Conservation (phyloP, 306 rosid genomes). For the Cicer bijugum region DNA sequence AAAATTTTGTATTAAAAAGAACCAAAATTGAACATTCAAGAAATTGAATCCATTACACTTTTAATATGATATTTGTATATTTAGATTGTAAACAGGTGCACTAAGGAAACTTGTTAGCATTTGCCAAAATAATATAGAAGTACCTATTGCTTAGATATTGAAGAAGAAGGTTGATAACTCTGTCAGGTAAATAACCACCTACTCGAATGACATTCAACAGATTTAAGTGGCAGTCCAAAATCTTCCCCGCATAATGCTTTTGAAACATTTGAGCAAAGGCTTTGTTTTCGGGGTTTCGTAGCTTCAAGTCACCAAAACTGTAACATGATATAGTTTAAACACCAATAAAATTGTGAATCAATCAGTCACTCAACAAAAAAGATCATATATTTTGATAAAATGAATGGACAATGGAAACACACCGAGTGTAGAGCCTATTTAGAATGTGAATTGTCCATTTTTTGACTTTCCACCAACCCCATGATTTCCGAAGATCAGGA, state of each 20-base stretch:
- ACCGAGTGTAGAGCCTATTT: constrained; percentile 92
- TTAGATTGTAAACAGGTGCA: too few species aligned
- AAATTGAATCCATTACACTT: too few species aligned
- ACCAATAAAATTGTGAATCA: constrained; percentile 12
- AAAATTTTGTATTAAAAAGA: too few species aligned
- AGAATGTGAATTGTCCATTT: constrained; percentile 95
- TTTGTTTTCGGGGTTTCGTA: constrained; percentile 73
- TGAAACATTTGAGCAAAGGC: constrained; percentile 89
- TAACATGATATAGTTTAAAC: constrained; percentile 26
- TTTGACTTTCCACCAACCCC: constrained; percentile 99
- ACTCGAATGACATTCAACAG: constrained; percentile 56
- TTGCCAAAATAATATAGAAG: neutral
- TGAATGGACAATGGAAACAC: constrained; percentile 24
- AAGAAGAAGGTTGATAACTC: constrained; percentile 89
- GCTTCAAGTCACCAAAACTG: constrained; percentile 87
- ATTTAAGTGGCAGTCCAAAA: constrained; percentile 81
- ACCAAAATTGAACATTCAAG: too few species aligned
- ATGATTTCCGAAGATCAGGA: constrained; percentile 81
- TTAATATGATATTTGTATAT: too few species aligned
- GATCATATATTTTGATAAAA: neutral
- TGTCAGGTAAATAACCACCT: constrained; percentile 91
- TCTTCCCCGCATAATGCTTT: constrained; percentile 78
- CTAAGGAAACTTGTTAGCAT: too few species aligned
- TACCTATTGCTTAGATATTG: constrained; percentile 93
- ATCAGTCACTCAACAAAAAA: neutral